Evolutionary conservation across 257 asterid species (phyloP).

Genomic region (Solanum chmielewskii): DNA sequence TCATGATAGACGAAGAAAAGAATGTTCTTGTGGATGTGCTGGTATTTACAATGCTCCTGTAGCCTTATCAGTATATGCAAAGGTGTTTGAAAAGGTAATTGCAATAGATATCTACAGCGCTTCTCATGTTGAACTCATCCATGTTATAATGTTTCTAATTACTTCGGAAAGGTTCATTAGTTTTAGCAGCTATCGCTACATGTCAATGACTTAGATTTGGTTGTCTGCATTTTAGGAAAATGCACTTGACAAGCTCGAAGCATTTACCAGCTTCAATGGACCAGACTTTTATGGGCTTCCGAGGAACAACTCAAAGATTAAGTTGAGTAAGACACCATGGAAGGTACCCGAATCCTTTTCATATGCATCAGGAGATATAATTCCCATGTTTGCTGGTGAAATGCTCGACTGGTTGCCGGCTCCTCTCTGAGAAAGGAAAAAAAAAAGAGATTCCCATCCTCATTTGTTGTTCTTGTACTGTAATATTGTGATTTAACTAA

Average conservation of each 20-base stretch:
- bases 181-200: not conserved
- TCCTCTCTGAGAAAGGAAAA: not conserved
- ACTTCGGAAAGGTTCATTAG: not conserved
- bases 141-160: not conserved
- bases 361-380: slow-evolving; percentile 52
- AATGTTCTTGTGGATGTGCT: slow-evolving; percentile 83
- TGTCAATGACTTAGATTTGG: not conserved
- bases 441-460: not conserved
- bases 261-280: slow-evolving; percentile 89
- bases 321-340: slow-evolving; percentile 58
- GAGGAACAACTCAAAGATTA: slow-evolving; percentile 56
- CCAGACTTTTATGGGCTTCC: slow-evolving; percentile 89
- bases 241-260: slow-evolving; percentile 83
- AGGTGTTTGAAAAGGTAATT: slow-evolving; percentile 83
- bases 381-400: slow-evolving; percentile 89
- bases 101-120: not conserved
- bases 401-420: slow-evolving; percentile 71
- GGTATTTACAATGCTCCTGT: slow-evolving; percentile 89
- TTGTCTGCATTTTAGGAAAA: slow-evolving; percentile 35
- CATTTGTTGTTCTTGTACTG: not conserved
- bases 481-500: not conserved
- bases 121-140: not conserved
- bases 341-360: slow-evolving; percentile 61
- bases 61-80: slow-evolving; percentile 82
- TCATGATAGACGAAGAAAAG: slow-evolving; percentile 66